These are phyloP conservation scores for Sordaria brevicollis DNA, from an alignment of 495 filamentous ascomycete species.

Conservation along the genomic window DNA sequence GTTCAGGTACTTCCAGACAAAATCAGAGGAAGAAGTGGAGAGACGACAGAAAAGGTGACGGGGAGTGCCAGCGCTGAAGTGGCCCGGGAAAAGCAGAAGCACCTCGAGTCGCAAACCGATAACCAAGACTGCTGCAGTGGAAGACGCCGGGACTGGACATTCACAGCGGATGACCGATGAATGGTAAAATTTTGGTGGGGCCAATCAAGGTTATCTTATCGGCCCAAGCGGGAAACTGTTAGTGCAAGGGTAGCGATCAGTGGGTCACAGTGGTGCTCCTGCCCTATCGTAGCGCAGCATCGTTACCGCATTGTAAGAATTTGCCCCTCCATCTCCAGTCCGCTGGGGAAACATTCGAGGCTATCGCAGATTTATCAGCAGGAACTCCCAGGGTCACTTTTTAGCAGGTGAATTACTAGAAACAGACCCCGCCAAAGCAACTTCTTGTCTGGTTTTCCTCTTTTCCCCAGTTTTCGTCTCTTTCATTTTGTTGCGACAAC, in stretches of 20 bases:
- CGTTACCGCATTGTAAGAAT: constrained; percentile 2
- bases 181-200: constrained; percentile 37
- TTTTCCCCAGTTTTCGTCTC: not conserved
- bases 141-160: too few relatives aligned
- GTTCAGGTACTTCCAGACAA: not conserved
- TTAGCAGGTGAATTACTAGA: not conserved
- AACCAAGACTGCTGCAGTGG: not conserved
- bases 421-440: not conserved
- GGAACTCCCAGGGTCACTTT: not conserved
- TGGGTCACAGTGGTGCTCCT: not conserved
- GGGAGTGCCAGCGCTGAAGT: not conserved
- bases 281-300: constrained; percentile 13
- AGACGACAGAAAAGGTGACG: not conserved
- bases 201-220: constrained; percentile 24
- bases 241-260: not conserved
- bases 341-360: not conserved
- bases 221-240: not conserved
- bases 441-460: not conserved
- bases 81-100: not conserved
- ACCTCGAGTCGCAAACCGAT: constrained; percentile 4
- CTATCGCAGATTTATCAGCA: not conserved
- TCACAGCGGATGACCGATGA: not conserved
- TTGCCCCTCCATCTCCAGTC: constrained; percentile 29
- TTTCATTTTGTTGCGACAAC: not conserved
- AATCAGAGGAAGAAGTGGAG: not conserved